Conservation (phyloP, 176 grass and related monocot species). For the Avena insularis region DNA sequence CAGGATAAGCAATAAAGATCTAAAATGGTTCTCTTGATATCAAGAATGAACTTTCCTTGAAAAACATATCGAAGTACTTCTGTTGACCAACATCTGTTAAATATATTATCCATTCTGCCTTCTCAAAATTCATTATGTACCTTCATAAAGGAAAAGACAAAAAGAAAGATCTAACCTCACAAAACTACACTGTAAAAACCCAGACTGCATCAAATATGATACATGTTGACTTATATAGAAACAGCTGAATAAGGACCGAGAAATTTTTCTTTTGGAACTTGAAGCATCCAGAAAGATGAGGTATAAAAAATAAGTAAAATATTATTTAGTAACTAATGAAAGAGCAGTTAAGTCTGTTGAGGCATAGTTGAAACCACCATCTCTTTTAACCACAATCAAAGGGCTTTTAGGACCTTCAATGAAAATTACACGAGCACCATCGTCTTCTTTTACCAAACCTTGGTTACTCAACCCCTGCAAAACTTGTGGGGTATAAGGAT, state of each 20-base stretch:
- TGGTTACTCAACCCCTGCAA: too few species aligned
- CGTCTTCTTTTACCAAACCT: too few species aligned
- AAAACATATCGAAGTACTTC: conserved; percentile 94
- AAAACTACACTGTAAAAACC: conserved; percentile 8
- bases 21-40: neutral
- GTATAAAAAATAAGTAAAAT: conserved; percentile 5
- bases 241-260: conserved; percentile 3
- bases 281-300: neutral
- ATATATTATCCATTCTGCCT: conserved; percentile 97
- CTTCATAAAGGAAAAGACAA: conserved; percentile 46
- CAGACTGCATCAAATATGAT: neutral
- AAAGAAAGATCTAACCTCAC: conserved; percentile 23
- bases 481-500: conserved; percentile 64
- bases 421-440: too few species aligned
- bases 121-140: conserved; percentile 77
- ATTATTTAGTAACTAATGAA: conserved; percentile 49
- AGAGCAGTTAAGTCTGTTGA: conserved; percentile 87
- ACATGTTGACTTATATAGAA: neutral
- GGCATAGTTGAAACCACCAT: conserved; percentile 89
- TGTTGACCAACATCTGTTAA: conserved; percentile 93
- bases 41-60: conserved; percentile 56
- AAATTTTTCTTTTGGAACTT: neutral
- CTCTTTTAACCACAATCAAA: conserved; percentile 55
- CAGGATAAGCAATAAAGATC: neutral
- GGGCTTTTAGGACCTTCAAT: too few species aligned